These are phyloP conservation scores for Camelina hispida DNA, from an alignment of 345 rosid genomes.

Conservation along the genomic window DNA sequence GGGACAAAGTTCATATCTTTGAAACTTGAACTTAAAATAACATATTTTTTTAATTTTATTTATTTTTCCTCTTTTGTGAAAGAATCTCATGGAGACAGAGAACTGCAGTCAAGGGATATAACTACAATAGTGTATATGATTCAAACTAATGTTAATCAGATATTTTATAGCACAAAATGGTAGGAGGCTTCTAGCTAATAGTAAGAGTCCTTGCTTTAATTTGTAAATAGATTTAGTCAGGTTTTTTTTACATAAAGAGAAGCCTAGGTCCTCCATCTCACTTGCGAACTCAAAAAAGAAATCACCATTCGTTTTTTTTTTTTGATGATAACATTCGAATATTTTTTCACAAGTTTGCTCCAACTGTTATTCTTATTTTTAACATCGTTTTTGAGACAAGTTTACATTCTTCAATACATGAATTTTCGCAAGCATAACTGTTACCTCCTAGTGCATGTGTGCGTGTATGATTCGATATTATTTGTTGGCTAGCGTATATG, in stretches of 20 bases:
- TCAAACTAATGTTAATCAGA: neutral
- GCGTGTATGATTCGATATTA: conserved; percentile 16
- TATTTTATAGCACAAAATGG: neutral
- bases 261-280: neutral
- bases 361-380: neutral
- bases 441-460: neutral
- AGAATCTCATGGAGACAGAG: conserved; percentile 21
- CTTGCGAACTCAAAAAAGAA: neutral
- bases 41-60: neutral
- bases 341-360: neutral
- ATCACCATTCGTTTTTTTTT: neutral
- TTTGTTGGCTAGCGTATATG: conserved; percentile 15
- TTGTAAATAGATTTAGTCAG: neutral
- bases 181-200: neutral
- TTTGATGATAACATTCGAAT: no score
- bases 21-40: conserved; percentile 5
- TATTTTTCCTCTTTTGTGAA: conserved; percentile 3
- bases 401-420: conserved; percentile 4
- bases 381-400: neutral
- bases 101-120: conserved; percentile 2
- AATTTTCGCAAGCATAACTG: neutral
- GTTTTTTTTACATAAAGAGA: neutral
- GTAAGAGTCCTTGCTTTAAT: neutral
- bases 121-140: neutral
- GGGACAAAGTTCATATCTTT: conserved; percentile 42